phyloP scores from a whole-genome alignment of 2,329 filamentous ascomycete species.

The Arthroderma uncinatum region DNA sequence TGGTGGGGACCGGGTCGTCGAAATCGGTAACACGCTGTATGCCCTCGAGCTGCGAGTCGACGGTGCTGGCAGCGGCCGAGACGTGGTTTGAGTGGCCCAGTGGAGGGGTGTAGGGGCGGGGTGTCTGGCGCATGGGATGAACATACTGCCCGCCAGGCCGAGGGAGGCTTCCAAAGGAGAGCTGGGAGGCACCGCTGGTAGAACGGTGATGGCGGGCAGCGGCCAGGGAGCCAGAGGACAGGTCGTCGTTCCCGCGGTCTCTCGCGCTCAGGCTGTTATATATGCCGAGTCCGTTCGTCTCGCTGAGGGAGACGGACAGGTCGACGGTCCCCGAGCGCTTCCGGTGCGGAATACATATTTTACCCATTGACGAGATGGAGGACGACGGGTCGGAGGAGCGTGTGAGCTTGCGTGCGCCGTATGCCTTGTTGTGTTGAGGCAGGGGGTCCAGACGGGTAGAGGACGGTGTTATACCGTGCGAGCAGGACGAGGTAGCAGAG shows the following conservation, averaged over 20 bases:
- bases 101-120: slow-evolving; percentile 44
- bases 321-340: slow-evolving; percentile 23
- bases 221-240: slow-evolving; percentile 30
- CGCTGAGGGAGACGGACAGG: slow-evolving; percentile 43
- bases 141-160: slow-evolving; percentile 43
- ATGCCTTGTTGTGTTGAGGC: neutral
- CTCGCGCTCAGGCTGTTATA: slow-evolving; percentile 26
- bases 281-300: slow-evolving; percentile 49
- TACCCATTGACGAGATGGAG: neutral
- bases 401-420: neutral
- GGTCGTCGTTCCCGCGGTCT: slow-evolving; percentile 32
- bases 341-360: neutral
- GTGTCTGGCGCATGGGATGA: slow-evolving; percentile 46
- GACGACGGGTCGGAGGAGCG: neutral
- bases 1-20: slow-evolving; percentile 1
- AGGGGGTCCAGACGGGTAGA: neutral
- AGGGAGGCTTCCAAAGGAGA: slow-evolving; percentile 34
- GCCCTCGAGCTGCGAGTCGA: slow-evolving; percentile 20
- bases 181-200: slow-evolving; percentile 45
- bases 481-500: neutral
- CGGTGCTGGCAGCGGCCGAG: slow-evolving; percentile 37
- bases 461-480: too few relatives aligned
- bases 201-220: slow-evolving; percentile 39
- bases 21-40: neutral
- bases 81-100: slow-evolving; percentile 40